Percentiles rank a stretch among this genome's conserved stretches.
Evolutionary conservation across 2,329 filamentous ascomycete genomes (phyloP).

Genomic region (Metarhizium brunneum): DNA sequence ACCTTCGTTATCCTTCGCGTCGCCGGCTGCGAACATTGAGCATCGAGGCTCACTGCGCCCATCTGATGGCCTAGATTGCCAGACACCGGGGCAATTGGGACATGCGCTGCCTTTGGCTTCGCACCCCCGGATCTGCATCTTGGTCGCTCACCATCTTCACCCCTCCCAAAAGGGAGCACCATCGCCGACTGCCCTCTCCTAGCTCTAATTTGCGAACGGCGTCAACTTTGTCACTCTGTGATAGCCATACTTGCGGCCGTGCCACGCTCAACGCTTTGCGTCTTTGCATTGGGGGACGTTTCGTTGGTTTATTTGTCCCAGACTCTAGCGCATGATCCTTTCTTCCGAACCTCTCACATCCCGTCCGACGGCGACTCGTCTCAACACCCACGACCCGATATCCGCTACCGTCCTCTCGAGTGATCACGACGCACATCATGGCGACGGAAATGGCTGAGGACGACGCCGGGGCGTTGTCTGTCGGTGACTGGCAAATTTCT

Average conservation of each 20-base stretch:
- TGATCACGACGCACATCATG: constrained; percentile 14
- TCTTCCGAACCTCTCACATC: constrained; percentile 1
- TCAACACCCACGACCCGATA: background rate
- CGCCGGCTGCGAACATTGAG: constrained; percentile 8
- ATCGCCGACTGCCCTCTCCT: background rate
- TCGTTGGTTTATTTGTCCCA: background rate
- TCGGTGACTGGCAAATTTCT: constrained; percentile 25
- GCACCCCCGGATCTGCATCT: constrained; percentile 18
- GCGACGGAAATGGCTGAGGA: constrained; percentile 34
- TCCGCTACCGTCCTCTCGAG: background rate
- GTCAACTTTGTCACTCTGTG: background rate
- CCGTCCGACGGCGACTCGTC: constrained; percentile 5
- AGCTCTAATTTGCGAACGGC: background rate
- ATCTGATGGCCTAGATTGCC: constrained; percentile 26
- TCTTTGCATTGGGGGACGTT: background rate
- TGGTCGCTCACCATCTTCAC: constrained; percentile 1
- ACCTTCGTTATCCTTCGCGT: background rate
- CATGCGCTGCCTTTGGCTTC: constrained; percentile 26
- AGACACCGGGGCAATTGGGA: constrained; percentile 29
- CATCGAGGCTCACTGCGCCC: constrained; percentile 13
- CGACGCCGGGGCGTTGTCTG: constrained; percentile 27
- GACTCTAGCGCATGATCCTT: constrained; percentile 7
- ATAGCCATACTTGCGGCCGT: background rate
- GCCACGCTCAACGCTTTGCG: background rate
- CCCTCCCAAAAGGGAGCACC: constrained; percentile 1